Base-by-base conservation (phyloP, 2,329 filamentous ascomycete species). In the Colletotrichum falcatum region DNA sequence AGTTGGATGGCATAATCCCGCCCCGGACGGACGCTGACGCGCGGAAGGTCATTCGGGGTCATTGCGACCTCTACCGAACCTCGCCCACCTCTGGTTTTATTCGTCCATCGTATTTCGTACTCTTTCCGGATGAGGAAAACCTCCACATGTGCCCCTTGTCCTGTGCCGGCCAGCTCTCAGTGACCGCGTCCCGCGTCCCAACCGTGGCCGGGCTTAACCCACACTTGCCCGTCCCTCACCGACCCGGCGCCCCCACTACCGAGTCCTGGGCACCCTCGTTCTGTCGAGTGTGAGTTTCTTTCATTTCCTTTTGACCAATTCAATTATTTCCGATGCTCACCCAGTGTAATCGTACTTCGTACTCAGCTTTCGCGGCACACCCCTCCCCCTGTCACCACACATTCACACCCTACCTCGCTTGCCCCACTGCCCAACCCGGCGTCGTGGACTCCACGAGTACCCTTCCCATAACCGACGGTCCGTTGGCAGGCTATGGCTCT, bases 101-200 rank as follows among this genome's bases (percentile, higher is more conserved):
- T 55, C 42, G 55, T 23, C 30, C 26, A 44, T 72, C 63, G 71
- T 71, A 72, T 71, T 59, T 72, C 71, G 71, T 58, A 49, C 71
- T 39, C 53, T 12, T 23, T 37, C 18, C 55, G 26, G 42, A 60
- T 58, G 54, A 42, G 39, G 44, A 48, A 39, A 26, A 14, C 44
- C 54, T 42, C 49, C 63, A 63, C 62, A 63, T 68, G 54, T 23
- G 28, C n/a, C 53, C 56, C 53, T 33, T 62, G 49, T 55, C n/a
- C n/a, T 55, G 5, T 55, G 53, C 55, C 46, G 3, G 67, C 61
- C 61, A 67, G 30, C 51, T 44, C 64, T 14, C 6, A 49, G 20
- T 53, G 63, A 48, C 35, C n/a, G 44, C 58, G 44, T 42, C 16
- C 51, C 53, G 58, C 64, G 35, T 9, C 42, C 46, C 5, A 30